These are phyloP conservation scores for Claviceps sp. DNA, from an alignment of 2,329 filamentous ascomycete genomes.

Conservation along the genomic window DNA sequence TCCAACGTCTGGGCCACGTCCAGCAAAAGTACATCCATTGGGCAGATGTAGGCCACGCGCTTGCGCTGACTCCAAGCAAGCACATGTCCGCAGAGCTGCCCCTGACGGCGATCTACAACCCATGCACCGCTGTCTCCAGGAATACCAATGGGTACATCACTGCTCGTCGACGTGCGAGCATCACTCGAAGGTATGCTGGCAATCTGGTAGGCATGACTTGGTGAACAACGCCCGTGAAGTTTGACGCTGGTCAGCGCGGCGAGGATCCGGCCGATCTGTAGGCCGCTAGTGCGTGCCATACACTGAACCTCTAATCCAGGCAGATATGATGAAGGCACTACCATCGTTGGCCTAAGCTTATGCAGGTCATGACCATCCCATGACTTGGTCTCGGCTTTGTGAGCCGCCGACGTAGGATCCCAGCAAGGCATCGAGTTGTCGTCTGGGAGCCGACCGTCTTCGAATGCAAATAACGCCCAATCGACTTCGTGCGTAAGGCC, in stretches of 20 bases:
- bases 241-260: constrained; percentile 73
- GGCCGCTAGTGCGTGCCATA: constrained; percentile 72
- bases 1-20: constrained; percentile 73
- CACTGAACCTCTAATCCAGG: constrained; percentile 74
- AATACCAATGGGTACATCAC: constrained; percentile 39
- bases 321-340: constrained; percentile 47
- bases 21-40: constrained; percentile 79
- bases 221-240: constrained; percentile 70
- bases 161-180: constrained; percentile 7
- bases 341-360: constrained; percentile 38
- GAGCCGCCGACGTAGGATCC: constrained; percentile 4
- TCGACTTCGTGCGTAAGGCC: constrained; percentile 82
- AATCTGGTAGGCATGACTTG: constrained; percentile 57
- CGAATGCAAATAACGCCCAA: constrained; percentile 81
- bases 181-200: constrained; percentile 23
- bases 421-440: constrained; percentile 52
- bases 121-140: constrained; percentile 89
- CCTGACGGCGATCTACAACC: constrained; percentile 71
- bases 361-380: constrained; percentile 16
- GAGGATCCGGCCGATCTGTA: constrained; percentile 66
- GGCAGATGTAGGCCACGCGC: constrained; percentile 79
- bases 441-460: constrained; percentile 53
- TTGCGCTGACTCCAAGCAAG: constrained; percentile 75
- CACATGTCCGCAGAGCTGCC: constrained; percentile 76
- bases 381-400: constrained; percentile 5